Conservation (phyloP, 768 basidiomycete species). For the Amylocystis lapponica region DNA sequence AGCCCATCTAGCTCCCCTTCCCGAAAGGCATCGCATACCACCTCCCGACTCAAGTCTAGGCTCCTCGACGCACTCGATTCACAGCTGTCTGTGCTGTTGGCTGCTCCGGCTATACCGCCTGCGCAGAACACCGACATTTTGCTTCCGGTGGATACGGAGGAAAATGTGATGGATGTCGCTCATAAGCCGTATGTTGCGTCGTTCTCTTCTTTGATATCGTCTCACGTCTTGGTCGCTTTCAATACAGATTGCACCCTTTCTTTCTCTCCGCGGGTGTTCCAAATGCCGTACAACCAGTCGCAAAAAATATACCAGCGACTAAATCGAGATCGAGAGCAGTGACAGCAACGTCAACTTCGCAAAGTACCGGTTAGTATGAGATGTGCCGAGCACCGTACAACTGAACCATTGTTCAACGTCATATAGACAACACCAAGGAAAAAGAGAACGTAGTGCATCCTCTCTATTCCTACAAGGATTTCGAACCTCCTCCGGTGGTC, state of each 20-base stretch:
- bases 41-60: slow-evolving; percentile 10
- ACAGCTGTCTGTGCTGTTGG: slow-evolving; percentile 8
- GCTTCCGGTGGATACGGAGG: not conserved
- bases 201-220: not conserved
- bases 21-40: slow-evolving; percentile 1
- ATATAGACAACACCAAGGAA: not conserved
- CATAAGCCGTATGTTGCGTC: slow-evolving; percentile 1
- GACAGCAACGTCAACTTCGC: no score
- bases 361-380: no score
- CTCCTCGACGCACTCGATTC: slow-evolving; percentile 18
- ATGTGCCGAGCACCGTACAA: no score
- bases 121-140: not conserved
- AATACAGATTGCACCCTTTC: not conserved
- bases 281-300: no score
- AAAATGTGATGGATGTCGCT: not conserved
- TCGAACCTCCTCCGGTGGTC: slow-evolving; percentile 26
- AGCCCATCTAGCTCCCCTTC: slow-evolving; percentile 15
- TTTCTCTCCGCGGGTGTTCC: not conserved
- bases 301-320: no score
- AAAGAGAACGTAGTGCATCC: slow-evolving; percentile 15
- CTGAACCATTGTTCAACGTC: not conserved
- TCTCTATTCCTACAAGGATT: slow-evolving; percentile 34
- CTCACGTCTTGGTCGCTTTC: not conserved
- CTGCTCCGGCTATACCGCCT: not conserved
- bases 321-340: no score